A percentile compares a stretch with the other conserved stretches of the same genome.
Conservation (phyloP, 2,329 filamentous ascomycete species). For the Penicillium vulpinum region DNA sequence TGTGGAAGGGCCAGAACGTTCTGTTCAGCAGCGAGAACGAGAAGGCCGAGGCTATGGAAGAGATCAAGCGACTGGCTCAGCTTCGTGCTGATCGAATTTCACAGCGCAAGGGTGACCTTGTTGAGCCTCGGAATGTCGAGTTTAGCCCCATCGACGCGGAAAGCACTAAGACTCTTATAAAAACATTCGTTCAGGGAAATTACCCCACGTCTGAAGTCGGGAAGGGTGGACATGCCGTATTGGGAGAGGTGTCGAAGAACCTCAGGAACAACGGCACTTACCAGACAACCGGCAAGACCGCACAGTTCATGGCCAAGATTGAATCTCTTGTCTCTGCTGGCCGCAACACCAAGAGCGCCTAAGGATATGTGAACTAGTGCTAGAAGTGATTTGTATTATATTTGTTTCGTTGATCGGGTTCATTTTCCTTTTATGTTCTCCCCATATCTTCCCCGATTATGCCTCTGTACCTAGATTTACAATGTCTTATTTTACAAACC, state of each 20-base stretch:
- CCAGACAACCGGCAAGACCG: constrained; percentile 36
- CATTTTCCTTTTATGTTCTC: not conserved
- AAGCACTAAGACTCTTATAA: constrained; percentile 31
- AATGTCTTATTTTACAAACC: constrained; percentile 11
- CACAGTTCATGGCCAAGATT: constrained; percentile 41
- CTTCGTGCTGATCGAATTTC: constrained; percentile 36
- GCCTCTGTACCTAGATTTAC: constrained; percentile 18
- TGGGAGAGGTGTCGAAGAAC: constrained; percentile 37
- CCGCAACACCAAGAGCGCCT: constrained; percentile 30
- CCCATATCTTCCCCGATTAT: not conserved
- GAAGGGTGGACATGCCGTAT: constrained; percentile 26
- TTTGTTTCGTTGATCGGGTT: constrained; percentile 6
- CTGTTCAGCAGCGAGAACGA: constrained; percentile 41
- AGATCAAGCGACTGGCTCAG: constrained; percentile 37
- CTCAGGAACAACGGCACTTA: constrained; percentile 46
- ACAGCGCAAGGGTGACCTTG: constrained; percentile 39
- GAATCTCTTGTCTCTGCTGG: constrained; percentile 39
- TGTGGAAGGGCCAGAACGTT: constrained; percentile 41
- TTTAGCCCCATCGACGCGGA: constrained; percentile 30
- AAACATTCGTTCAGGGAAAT: constrained; percentile 35
- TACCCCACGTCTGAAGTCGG: constrained; percentile 28
- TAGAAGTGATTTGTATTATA: constrained; percentile 24
- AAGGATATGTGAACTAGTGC: constrained; percentile 1
- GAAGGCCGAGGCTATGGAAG: constrained; percentile 36
- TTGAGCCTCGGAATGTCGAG: constrained; percentile 34